Evolutionary conservation across 495 filamentous ascomycete species (phyloP).

Genomic region (Hyaloscypha finlandica): DNA sequence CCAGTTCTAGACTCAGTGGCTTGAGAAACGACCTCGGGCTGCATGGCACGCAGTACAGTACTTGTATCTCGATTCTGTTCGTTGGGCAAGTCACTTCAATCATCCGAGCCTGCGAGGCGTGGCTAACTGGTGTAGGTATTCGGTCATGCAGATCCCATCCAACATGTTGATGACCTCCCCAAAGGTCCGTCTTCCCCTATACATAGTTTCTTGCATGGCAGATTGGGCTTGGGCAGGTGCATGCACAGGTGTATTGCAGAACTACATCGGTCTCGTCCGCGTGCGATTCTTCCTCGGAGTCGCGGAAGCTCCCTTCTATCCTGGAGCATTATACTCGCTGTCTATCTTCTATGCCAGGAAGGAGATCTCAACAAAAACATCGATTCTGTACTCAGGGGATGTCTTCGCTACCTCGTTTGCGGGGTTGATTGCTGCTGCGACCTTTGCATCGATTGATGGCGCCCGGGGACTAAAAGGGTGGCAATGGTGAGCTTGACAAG

Average conservation of each 20-base stretch:
- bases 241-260: constrained; percentile 45
- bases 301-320: constrained; percentile 56
- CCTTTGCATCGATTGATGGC: constrained; percentile 28
- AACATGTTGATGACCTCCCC: constrained; percentile 48
- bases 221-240: constrained; percentile 48
- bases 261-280: constrained; percentile 59
- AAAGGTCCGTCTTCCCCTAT: constrained; percentile 19
- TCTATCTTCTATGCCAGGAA: constrained; percentile 53
- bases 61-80: constrained; percentile 51
- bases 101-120: too few species aligned
- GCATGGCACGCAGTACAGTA: constrained; percentile 50
- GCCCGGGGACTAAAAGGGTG: too few species aligned
- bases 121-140: too few species aligned
- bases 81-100: constrained; percentile 51
- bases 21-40: constrained; percentile 50
- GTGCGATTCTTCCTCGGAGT: constrained; percentile 70
- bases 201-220: constrained; percentile 42
- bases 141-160: constrained; percentile 43
- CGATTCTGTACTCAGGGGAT: constrained; percentile 46
- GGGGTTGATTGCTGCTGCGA: constrained; percentile 50
- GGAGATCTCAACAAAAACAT: constrained; percentile 47
- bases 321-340: constrained; percentile 48
- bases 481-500: too few species aligned
- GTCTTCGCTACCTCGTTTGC: constrained; percentile 47
- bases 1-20: constrained; percentile 44